Conservation (phyloP, 2,329 filamentous ascomycete species). For the Fusarium pseudonygamai region DNA sequence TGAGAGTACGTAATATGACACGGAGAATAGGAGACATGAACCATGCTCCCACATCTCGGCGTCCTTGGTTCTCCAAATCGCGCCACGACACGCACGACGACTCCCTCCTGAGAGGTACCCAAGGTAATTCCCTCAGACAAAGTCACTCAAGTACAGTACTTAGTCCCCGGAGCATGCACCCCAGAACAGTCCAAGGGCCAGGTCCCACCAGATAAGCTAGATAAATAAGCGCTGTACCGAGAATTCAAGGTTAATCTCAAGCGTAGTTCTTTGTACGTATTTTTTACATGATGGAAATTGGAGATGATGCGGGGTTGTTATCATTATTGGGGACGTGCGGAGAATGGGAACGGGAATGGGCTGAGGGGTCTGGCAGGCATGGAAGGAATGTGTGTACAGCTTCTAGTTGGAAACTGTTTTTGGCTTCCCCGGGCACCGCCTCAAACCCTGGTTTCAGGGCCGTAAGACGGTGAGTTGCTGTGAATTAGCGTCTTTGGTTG, state of each 20-base stretch:
- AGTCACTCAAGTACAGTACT: conserved; percentile 33
- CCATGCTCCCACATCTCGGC: background rate
- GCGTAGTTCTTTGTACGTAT: conserved; percentile 37
- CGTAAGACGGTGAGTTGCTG: background rate
- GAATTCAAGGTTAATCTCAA: conserved; percentile 24
- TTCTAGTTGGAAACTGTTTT: background rate
- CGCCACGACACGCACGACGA: background rate
- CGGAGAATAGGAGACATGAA: background rate
- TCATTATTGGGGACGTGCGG: conserved; percentile 33
- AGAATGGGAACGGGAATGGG: conserved; percentile 9
- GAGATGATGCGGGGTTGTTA: conserved; percentile 27
- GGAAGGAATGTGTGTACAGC: background rate
- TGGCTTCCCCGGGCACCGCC: background rate
- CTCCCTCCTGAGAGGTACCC: background rate
- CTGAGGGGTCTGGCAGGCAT: background rate
- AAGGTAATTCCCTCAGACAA: background rate
- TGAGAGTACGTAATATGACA: background rate
- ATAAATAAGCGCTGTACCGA: conserved; percentile 2
- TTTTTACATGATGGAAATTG: conserved; percentile 41
- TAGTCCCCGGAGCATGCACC: conserved; percentile 26
- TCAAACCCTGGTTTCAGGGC: background rate
- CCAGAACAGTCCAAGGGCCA: conserved; percentile 7
- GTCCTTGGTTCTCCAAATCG: conserved; percentile 1
- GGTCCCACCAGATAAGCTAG: conserved; percentile 16
- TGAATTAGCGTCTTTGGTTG: background rate